Base-by-base conservation (phyloP, 345 rosid genomes). In the Citrus maxima region DNA sequence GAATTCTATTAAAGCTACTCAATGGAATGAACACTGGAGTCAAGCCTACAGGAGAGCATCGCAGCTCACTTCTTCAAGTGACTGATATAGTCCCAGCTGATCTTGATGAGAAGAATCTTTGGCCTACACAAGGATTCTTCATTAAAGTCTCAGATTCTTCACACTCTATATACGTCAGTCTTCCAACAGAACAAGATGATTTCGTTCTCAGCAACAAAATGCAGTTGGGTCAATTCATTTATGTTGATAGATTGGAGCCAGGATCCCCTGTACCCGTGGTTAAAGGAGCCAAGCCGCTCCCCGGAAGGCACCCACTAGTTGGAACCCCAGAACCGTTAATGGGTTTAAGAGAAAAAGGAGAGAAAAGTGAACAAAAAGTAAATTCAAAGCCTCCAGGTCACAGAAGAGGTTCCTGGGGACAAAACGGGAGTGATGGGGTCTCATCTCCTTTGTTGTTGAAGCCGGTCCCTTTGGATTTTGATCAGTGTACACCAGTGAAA, bases 221-320 rank as follows among this genome's bases (percentile, higher is more conserved):
- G 94, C 98, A 97, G 85, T 87, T 97, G 13, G 99, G 99, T 14
- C 98, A 97, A 78, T 94, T 92, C 87, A 89, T 94, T 64, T 91
- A 97, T 73, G 90, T 97, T 0, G 99, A 97, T 19, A 83, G 87
- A 59, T 82, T 97, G 51, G 99, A 97, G 80, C 96, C 95, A 6
- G 99, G 98, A 3, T 93, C 98, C 0, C 98, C 98, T 14, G 95
- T 97, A 46, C 99, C 99, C 0, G 84, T 94, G n/a, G 82, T 93
- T 25, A 88, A 82, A 85, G 95, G 97, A 4, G 90, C 92, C 37
- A 97, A 89, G 63, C 98, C 98, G 2, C 87, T 97, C 28, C 99
- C 98, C 0, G 99, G 99, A 3, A 80, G 99, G 60, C 98, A 94
- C 79, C 99, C 99, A 0, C 78, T 93, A 2, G 84, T 94, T 25